A percentile compares a stretch with the other conserved stretches of the same genome.
These are phyloP conservation scores for Sapria himalayana DNA, from an alignment of 345 rosid genomes.

Conservation along the genomic window DNA sequence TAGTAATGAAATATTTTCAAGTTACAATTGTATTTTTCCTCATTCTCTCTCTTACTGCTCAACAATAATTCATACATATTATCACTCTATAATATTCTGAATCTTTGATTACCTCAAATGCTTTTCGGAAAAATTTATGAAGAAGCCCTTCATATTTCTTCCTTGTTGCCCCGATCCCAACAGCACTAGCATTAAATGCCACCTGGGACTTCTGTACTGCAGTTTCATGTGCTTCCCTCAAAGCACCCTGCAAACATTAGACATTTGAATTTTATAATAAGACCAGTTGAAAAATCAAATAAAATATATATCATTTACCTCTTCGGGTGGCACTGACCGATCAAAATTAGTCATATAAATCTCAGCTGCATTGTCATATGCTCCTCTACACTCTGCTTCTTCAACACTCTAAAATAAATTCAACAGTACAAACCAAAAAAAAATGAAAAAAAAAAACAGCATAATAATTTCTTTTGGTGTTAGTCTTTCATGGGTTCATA, in stretches of 20 bases:
- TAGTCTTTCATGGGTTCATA: too few species aligned
- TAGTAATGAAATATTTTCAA: too few species aligned
- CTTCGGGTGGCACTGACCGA: conserved; percentile 61
- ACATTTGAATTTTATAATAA: conserved; percentile 13
- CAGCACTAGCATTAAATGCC: conserved; percentile 52
- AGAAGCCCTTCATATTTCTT: conserved; percentile 78
- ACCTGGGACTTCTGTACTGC: conserved; percentile 57
- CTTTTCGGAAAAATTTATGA: conserved; percentile 60
- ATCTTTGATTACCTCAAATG: conserved; percentile 44
- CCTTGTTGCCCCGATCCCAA: conserved; percentile 58
- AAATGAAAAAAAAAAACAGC: background rate
- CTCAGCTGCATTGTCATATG: conserved; percentile 69
- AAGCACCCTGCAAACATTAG: conserved; percentile 29
- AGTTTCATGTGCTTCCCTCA: conserved; percentile 84
- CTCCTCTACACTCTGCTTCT: conserved; percentile 89
- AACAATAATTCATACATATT: too few species aligned
- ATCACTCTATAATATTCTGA: too few species aligned
- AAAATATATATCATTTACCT: conserved; percentile 30
- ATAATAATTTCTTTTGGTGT: too few species aligned
- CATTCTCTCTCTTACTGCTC: too few species aligned
- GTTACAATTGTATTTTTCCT: too few species aligned
- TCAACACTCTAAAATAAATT: conserved; percentile 81
- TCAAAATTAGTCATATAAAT: conserved; percentile 48
- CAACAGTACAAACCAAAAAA: background rate
- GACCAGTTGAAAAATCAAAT: conserved; percentile 6